Evolutionary conservation across 495 filamentous ascomycete species (phyloP), one percentile per base, ranked within the genome.

Genomic region (Annulohypoxylon maeteangense): DNA sequence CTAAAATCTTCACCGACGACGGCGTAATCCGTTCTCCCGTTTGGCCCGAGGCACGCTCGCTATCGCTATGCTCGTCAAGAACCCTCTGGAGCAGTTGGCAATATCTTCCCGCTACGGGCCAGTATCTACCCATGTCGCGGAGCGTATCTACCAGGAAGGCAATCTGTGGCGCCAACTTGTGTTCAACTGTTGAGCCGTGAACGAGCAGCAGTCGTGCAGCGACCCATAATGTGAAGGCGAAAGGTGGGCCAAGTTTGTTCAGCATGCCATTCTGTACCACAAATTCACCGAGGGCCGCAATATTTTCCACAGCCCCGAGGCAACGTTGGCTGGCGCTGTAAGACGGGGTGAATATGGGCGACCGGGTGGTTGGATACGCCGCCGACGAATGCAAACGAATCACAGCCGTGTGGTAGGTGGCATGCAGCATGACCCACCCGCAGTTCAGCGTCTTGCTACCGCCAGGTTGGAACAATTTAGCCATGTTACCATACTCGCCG

Each of bases 351-450:
- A 97, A 97, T 57, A 95, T 93, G 36, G 90, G 90, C 7, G 92
- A 94, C 22, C 92, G 84, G 12, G 90, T 93, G 16, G 93, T 95
- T 22, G 93, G 93, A 76, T 97, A 97, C 4, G 93, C 93, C 3
- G 93, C 93, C 3, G 92, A 95, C n/a, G 93, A 95, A 81, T 97
- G 93, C 11, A 97, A 85, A 16, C 93, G 89, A 69, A 97, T 96
- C 7, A 96, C 88, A 64, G 93, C 90, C 4, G 92, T 95, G 75
- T 82, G 78, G 66, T 78, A 82, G n/a, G 90, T 90, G 12, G 90
- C 89, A 75, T 96, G 93, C n/a, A 96, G 84, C 87, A 96, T 94
- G 40, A 96, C 90, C 92, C 92, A 95, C 50, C 91, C 90, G 74
- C 90, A 91, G 74, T 92, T 93, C 34, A 92, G 79, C 10, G 85